phyloP scores from a whole-genome alignment of 257 asterid species.

The Pogostemon cablin region DNA sequence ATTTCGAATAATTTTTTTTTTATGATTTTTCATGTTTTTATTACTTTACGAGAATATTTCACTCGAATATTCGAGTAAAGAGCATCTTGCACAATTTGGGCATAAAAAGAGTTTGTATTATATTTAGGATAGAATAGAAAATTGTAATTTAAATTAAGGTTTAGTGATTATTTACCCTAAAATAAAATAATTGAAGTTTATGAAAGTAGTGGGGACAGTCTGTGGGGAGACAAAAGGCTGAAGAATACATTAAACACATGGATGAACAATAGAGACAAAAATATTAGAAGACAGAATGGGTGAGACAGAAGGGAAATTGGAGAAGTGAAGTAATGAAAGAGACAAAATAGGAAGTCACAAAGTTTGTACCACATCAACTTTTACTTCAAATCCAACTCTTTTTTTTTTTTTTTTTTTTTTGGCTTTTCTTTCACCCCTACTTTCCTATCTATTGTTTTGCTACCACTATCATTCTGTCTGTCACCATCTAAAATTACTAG shows the following conservation, averaged over 20 bases:
- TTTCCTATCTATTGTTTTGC: not conserved
- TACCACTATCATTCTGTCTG: not conserved
- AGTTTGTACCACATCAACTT: conserved; percentile 13
- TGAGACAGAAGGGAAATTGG: conserved; percentile 28
- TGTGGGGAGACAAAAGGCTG: conserved; percentile 18
- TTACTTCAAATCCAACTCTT: conserved; percentile 28
- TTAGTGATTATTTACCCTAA: too few relatives aligned
- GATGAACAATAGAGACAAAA: conserved; percentile 6
- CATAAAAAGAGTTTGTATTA: too few relatives aligned
- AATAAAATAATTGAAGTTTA: conserved; percentile 11
- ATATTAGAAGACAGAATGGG: not conserved
- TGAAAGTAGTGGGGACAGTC: not conserved
- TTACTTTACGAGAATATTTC: too few relatives aligned
- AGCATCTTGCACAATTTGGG: too few relatives aligned
- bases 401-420: conserved; percentile 25
- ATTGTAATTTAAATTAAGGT: too few relatives aligned
- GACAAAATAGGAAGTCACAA: conserved; percentile 30
- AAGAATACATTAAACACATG: conserved; percentile 9
- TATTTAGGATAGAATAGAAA: too few relatives aligned
- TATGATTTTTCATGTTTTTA: too few relatives aligned
- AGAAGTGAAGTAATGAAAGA: conserved; percentile 28
- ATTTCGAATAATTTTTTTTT: too few relatives aligned
- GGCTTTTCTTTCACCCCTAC: conserved; percentile 13
- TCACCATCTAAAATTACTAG: conserved; percentile 1
- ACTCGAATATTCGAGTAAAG: too few relatives aligned